Conservation (phyloP, 2,329 filamentous ascomycete species). For the Hyphodiscus sp. region DNA sequence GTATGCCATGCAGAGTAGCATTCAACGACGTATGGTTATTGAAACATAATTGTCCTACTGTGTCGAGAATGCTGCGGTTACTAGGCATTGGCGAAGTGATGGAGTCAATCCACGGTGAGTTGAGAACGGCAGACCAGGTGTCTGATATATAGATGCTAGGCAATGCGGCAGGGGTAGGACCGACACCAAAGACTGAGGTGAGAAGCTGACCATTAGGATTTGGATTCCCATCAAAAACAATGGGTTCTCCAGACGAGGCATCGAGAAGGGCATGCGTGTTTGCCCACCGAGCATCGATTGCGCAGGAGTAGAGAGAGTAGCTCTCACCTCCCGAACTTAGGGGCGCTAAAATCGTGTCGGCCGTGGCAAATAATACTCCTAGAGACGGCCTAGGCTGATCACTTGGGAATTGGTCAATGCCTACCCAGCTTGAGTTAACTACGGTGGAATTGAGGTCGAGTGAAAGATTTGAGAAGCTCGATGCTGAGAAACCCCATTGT, state of each 20-base stretch:
- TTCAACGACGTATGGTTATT: neutral
- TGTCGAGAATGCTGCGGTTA: constrained; percentile 2
- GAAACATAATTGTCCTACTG: constrained; percentile 5
- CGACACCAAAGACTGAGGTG: neutral
- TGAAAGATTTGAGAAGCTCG: neutral
- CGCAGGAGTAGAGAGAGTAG: constrained; percentile 3
- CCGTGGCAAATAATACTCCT: too few relatives aligned
- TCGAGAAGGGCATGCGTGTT: constrained; percentile 1
- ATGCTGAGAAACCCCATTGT: neutral
- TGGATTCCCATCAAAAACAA: constrained; percentile 3
- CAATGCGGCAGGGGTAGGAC: neutral
- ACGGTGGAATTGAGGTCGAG: constrained; percentile 2
- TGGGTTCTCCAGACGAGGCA: neutral
- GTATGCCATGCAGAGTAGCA: neutral
- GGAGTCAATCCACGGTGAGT: constrained; percentile 1
- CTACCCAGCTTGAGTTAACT: constrained; percentile 1
- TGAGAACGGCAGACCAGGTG: constrained; percentile 1
- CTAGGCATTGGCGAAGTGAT: neutral
- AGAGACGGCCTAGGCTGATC: constrained; percentile 2
- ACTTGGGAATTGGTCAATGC: neutral
- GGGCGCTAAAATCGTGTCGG: too few relatives aligned
- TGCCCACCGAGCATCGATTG: constrained; percentile 8
- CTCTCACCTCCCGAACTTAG: neutral
- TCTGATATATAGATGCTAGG: neutral
- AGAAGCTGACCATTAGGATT: neutral